Evolutionary conservation across 2,329 filamentous ascomycete genomes (phyloP).

Genomic region (Arthrobotrys conoides): DNA sequence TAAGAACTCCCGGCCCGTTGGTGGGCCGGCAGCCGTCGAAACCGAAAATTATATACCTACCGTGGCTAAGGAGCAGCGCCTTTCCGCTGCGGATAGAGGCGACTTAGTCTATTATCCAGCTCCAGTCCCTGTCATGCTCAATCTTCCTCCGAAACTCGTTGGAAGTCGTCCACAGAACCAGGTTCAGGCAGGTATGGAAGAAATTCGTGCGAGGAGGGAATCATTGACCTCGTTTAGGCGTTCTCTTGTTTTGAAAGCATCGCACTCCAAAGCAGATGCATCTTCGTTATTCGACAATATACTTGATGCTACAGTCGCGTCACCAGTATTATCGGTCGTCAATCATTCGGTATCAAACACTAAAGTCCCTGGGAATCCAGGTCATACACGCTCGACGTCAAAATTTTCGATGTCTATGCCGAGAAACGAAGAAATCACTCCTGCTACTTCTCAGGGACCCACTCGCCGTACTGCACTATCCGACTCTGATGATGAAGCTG

Average conservation of each 20-base stretch:
- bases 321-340: conserved; percentile 51
- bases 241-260: conserved; percentile 50
- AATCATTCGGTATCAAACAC: conserved; percentile 44
- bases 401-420: conserved; percentile 37
- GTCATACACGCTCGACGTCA: conserved; percentile 36
- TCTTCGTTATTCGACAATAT: conserved; percentile 59
- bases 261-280: conserved; percentile 53
- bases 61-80: conserved; percentile 62
- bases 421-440: conserved; percentile 17
- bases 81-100: conserved; percentile 59
- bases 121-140: conserved; percentile 92
- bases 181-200: conserved; percentile 26
- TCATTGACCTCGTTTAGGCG: conserved; percentile 53
- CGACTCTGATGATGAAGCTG: conserved; percentile 11
- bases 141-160: conserved; percentile 88
- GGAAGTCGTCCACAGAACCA: conserved; percentile 67
- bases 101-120: conserved; percentile 91
- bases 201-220: conserved; percentile 43
- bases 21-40: conserved; percentile 57
- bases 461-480: background rate
- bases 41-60: conserved; percentile 59
- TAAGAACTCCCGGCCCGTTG: conserved; percentile 69
- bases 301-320: conserved; percentile 57
- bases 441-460: background rate
- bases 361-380: conserved; percentile 4